Conservation (phyloP, 768 basidiomycete species). For the Mycena maculata region DNA sequence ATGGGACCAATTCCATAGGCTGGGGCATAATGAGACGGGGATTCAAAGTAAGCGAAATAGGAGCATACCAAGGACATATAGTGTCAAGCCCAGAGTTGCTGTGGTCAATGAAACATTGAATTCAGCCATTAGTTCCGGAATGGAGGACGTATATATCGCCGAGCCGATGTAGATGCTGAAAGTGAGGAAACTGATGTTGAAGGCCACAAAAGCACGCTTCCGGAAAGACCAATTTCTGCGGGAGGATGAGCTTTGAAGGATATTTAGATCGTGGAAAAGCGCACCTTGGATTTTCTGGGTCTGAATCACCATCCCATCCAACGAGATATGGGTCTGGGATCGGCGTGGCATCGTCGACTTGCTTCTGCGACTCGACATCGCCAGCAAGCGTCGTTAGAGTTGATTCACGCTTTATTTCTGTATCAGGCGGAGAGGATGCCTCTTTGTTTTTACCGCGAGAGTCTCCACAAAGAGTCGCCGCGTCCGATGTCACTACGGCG, state of each 20-base stretch:
- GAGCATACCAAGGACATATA: slow-evolving; percentile 42
- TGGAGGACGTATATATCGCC: slow-evolving; percentile 46
- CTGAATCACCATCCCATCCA: slow-evolving; percentile 42
- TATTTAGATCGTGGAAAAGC: background rate
- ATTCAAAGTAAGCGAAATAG: background rate
- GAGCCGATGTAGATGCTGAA: slow-evolving; percentile 50
- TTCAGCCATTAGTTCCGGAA: slow-evolving; percentile 38
- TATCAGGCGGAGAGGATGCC: slow-evolving; percentile 13
- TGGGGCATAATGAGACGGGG: background rate
- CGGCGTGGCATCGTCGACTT: slow-evolving; percentile 10
- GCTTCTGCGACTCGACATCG: slow-evolving; percentile 21
- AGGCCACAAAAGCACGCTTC: slow-evolving; percentile 46
- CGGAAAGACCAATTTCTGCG: slow-evolving; percentile 44
- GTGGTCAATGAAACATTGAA: slow-evolving; percentile 44
- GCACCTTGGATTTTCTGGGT: slow-evolving; percentile 43
- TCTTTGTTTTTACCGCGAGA: slow-evolving; percentile 15
- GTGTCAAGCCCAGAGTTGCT: slow-evolving; percentile 43
- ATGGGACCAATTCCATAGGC: slow-evolving; percentile 41
- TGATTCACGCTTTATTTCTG: slow-evolving; percentile 22
- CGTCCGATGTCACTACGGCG: slow-evolving; percentile 29
- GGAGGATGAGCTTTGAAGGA: slow-evolving; percentile 5
- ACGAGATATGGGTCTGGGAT: slow-evolving; percentile 39
- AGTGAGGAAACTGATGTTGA: slow-evolving; percentile 46
- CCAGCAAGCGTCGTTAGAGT: slow-evolving; percentile 3
- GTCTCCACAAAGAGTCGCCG: slow-evolving; percentile 26